Conservation (phyloP, 169 alveolate species). For the Amoebophrya sp. region DNA sequence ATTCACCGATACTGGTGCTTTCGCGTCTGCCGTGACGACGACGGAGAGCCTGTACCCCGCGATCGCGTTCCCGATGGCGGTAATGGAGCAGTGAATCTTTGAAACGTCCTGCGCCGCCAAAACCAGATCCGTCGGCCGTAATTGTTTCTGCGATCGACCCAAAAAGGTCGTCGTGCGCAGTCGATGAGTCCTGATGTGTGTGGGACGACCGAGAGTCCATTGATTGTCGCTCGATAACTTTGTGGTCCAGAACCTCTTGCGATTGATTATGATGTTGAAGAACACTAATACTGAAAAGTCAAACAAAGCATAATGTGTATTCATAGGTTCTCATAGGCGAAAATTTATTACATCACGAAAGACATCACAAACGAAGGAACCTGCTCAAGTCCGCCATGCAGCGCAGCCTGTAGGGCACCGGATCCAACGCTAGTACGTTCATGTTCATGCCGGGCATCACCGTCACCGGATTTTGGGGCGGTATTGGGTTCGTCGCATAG, state of each 20-base stretch:
- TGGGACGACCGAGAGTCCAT: not conserved
- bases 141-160: not conserved
- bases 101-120: not conserved
- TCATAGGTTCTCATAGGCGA: not conserved
- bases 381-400: not conserved
- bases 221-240: not conserved
- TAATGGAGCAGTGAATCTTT: not conserved
- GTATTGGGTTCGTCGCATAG: no score
- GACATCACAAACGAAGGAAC: not conserved
- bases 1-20: not conserved
- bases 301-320: not conserved
- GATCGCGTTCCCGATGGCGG: not conserved
- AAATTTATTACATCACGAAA: no score
- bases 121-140: not conserved
- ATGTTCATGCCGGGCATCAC: not conserved
- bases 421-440: not conserved
- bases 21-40: not conserved
- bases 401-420: not conserved
- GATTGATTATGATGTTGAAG: not conserved
- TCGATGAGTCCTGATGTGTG: not conserved
- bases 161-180: not conserved
- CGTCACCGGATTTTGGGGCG: not conserved
- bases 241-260: not conserved
- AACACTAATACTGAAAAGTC: not conserved
- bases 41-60: not conserved